A percentile compares a stretch with the other conserved stretches of the same genome.
Conservation (phyloP, 2,329 filamentous ascomycete species). For the Colletotrichum graminicola region DNA sequence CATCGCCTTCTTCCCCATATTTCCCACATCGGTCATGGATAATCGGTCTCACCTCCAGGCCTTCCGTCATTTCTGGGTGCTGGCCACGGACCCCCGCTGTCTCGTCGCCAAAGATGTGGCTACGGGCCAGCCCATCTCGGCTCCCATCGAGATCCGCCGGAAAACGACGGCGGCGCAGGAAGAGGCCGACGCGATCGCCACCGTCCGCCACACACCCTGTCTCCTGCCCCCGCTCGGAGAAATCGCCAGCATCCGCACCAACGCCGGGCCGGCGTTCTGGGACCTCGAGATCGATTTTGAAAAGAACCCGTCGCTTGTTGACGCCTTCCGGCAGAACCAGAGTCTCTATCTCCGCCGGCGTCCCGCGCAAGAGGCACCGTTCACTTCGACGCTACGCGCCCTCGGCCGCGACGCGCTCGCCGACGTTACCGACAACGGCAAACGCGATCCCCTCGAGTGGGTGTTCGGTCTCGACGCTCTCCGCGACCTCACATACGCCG, state of each 20-base stretch:
- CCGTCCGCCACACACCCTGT: slow-evolving; percentile 67
- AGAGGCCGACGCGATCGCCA: slow-evolving; percentile 35
- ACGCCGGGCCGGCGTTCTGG: slow-evolving; percentile 79
- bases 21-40: slow-evolving; percentile 89
- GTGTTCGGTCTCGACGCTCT: slow-evolving; percentile 75
- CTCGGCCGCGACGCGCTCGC: slow-evolving; percentile 63
- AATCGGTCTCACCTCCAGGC: slow-evolving; percentile 96
- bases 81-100: slow-evolving; percentile 90
- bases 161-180: slow-evolving; percentile 49
- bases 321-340: slow-evolving; percentile 77
- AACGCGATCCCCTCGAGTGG: slow-evolving; percentile 74
- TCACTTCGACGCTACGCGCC: slow-evolving; percentile 80
- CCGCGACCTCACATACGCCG: slow-evolving; percentile 70
- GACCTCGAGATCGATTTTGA: slow-evolving; percentile 82
- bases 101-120: slow-evolving; percentile 89
- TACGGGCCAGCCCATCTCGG: slow-evolving; percentile 81
- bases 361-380: slow-evolving; percentile 75
- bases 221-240: slow-evolving; percentile 74
- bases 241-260: slow-evolving; percentile 70
- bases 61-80: slow-evolving; percentile 96
- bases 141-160: slow-evolving; percentile 77
- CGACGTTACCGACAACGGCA: slow-evolving; percentile 47
- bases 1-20: slow-evolving; percentile 93
- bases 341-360: slow-evolving; percentile 81
- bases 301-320: slow-evolving; percentile 69